Conservation (phyloP, 208 protist genomes). For the Angomonas deanei region DNA sequence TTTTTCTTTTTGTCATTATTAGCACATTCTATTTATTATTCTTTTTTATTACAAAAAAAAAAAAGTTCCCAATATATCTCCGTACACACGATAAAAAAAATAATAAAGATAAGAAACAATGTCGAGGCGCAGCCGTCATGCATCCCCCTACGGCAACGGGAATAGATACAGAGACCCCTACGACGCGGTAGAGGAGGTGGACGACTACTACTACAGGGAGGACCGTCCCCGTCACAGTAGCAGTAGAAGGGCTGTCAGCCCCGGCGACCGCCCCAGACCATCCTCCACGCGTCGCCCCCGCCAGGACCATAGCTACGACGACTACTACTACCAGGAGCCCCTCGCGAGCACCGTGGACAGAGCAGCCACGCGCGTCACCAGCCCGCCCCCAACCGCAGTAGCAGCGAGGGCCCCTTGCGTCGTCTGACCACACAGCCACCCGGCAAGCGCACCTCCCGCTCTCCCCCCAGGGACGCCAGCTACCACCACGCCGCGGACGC, state of each 20-base stretch:
- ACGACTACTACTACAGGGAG: neutral
- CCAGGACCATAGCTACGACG: neutral
- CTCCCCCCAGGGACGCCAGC: conserved; percentile 10
- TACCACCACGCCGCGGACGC: too few species aligned
- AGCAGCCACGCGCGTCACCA: neutral
- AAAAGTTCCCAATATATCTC: neutral
- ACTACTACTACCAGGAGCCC: neutral
- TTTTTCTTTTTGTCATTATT: neutral
- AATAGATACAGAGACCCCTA: neutral
- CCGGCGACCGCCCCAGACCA: neutral
- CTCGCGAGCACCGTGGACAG: neutral
- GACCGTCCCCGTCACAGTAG: neutral
- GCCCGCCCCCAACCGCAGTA: conserved; percentile 1
- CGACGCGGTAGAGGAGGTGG: neutral
- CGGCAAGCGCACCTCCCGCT: neutral
- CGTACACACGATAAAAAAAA: neutral
- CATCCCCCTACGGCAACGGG: neutral
- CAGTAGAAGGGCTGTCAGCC: neutral
- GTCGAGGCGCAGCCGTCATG: neutral
- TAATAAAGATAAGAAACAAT: neutral
- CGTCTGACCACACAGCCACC: conserved; percentile 13
- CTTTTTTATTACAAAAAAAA: neutral
- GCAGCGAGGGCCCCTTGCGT: conserved; percentile 4
- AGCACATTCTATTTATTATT: neutral
- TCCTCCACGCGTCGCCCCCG: neutral